Conservation (phyloP, 805 yeast genomes). For the Blastobotrys muscicola region DNA sequence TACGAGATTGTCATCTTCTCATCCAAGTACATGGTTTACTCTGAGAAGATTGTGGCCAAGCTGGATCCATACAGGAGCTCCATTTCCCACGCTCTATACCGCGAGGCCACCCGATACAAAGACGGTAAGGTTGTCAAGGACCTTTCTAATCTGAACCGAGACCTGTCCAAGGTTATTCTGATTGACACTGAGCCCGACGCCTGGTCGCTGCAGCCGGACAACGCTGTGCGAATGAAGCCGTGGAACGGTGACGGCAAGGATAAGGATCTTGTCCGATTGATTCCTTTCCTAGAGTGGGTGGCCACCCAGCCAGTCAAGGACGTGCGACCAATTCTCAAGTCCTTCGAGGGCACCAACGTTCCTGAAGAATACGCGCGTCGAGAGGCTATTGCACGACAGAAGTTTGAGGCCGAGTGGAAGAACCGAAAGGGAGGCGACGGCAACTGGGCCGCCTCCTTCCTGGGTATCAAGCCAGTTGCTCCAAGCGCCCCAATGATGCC, state of each 20-base stretch:
- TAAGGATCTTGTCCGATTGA: slow-evolving; percentile 57
- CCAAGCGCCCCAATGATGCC: slow-evolving; percentile 63
- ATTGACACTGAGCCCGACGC: slow-evolving; percentile 70
- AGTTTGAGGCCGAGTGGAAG: slow-evolving; percentile 35
- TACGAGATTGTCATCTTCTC: slow-evolving; percentile 92
- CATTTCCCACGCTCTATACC: slow-evolving; percentile 74
- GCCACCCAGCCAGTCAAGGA: slow-evolving; percentile 83
- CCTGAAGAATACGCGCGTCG: slow-evolving; percentile 74
- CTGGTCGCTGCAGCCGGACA: slow-evolving; percentile 80
- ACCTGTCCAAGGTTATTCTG: slow-evolving; percentile 66
- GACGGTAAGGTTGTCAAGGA: slow-evolving; percentile 90
- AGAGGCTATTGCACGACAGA: slow-evolving; percentile 63
- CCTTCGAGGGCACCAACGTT: slow-evolving; percentile 62
- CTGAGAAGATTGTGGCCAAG: slow-evolving; percentile 76
- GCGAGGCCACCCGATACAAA: slow-evolving; percentile 84
- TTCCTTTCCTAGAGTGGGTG: slow-evolving; percentile 88
- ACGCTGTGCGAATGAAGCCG: slow-evolving; percentile 73
- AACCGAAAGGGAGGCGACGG: slow-evolving; percentile 25
- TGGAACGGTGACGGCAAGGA: slow-evolving; percentile 89
- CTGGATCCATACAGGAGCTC: slow-evolving; percentile 90
- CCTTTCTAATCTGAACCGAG: slow-evolving; percentile 83
- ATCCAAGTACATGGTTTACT: slow-evolving; percentile 73
- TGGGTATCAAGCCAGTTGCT: slow-evolving; percentile 51
- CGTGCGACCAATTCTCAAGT: slow-evolving; percentile 75
- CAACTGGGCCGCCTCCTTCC: slow-evolving; percentile 47